These are phyloP conservation scores for Salicornia ramosissima DNA, from an alignment of 148 eudicot genomes.

Conservation along the genomic window DNA sequence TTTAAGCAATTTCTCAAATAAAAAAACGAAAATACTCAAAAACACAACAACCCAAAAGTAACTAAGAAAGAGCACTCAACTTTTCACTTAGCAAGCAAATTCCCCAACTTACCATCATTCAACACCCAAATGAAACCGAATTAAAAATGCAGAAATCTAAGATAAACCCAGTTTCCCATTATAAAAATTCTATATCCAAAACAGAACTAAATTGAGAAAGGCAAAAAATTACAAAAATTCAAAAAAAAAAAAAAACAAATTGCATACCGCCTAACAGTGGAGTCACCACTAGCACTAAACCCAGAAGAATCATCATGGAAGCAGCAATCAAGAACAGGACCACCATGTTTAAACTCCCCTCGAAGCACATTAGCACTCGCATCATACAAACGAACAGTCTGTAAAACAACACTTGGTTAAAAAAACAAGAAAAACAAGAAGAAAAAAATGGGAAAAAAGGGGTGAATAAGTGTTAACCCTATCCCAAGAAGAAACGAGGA, in stretches of 20 bases:
- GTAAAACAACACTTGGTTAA: background rate
- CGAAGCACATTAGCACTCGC: slow-evolving; percentile 73
- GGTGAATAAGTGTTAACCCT: slow-evolving; percentile 35
- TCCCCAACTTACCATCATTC: too few relatives aligned
- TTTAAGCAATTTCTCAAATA: background rate
- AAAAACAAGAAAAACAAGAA: background rate
- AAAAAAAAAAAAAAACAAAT: too few relatives aligned
- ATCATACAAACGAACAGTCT: slow-evolving; percentile 87
- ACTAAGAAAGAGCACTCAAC: too few relatives aligned
- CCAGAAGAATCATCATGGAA: slow-evolving; percentile 92
- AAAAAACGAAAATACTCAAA: too few relatives aligned
- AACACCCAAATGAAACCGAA: too few relatives aligned
- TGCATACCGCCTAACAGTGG: slow-evolving; percentile 83
- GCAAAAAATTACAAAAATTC: background rate
- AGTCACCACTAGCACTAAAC: slow-evolving; percentile 73
- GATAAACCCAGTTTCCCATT: background rate
- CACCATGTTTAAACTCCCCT: slow-evolving; percentile 88
- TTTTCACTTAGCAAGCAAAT: too few relatives aligned
- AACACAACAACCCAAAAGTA: too few relatives aligned
- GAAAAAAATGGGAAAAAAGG: background rate
- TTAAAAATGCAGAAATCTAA: background rate
- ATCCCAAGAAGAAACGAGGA: slow-evolving; percentile 94
- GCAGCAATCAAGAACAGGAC: slow-evolving; percentile 91
- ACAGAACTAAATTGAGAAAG: background rate
- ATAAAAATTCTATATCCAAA: background rate